Conservation (phyloP, 2,329 filamentous ascomycete species). For the Pseudocercospora eumusae region DNA sequence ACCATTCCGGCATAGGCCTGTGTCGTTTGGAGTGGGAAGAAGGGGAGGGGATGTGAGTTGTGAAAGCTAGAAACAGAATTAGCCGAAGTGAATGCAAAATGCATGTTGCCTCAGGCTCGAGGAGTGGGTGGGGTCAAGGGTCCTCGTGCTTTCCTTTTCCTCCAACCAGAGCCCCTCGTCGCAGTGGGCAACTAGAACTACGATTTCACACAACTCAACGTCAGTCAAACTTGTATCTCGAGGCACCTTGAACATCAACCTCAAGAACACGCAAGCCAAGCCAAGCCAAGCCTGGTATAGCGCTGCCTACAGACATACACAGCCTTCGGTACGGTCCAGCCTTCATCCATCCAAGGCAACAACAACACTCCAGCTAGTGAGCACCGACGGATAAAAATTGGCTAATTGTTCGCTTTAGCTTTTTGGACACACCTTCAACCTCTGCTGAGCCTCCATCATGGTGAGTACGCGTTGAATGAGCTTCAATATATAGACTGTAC, state of each 20-base stretch:
- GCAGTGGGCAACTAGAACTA: slow-evolving; percentile 2
- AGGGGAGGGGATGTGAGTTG: too few species aligned
- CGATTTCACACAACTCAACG: not conserved
- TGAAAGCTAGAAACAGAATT: not conserved
- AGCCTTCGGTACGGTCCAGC: not conserved
- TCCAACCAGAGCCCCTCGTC: slow-evolving; percentile 4
- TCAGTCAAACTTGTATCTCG: too few species aligned
- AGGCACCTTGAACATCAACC: not conserved
- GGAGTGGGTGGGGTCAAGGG: not conserved
- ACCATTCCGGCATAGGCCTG: slow-evolving; percentile 24
- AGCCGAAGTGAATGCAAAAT: slow-evolving; percentile 2
- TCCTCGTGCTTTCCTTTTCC: not conserved
- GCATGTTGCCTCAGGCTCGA: not conserved
- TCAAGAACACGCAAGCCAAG: not conserved
- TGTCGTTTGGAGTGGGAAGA: too few species aligned
- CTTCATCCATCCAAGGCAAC: not conserved
- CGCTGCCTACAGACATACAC: slow-evolving; percentile 4
- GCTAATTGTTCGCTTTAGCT: slow-evolving; percentile 13
- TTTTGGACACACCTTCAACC: slow-evolving; percentile 13
- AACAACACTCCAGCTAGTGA: not conserved
- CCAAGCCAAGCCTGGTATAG: too few species aligned
- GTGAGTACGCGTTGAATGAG: slow-evolving; percentile 11
- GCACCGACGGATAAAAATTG: slow-evolving; percentile 14
- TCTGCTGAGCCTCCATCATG: slow-evolving; percentile 21
- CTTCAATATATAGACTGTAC: not conserved